Conservation (phyloP, 129 eudicot genomes). For the Calendula officinalis region DNA sequence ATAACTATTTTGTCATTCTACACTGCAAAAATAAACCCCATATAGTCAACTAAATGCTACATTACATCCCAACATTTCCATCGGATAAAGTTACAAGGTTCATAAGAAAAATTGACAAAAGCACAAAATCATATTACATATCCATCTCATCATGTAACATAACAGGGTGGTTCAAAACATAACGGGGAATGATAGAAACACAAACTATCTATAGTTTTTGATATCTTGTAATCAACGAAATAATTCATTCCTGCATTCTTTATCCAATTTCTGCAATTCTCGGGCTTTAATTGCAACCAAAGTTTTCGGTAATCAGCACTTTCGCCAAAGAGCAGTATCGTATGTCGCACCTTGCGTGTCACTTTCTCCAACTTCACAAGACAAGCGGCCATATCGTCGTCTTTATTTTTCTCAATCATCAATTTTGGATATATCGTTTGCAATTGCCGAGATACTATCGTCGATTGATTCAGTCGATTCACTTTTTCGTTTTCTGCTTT, state of each 20-base stretch:
- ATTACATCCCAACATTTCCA: too few relatives aligned
- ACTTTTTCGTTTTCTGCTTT: not conserved
- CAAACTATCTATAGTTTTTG: too few relatives aligned
- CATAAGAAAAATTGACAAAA: too few relatives aligned
- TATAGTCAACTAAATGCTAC: too few relatives aligned
- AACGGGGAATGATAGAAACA: too few relatives aligned
- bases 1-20: too few relatives aligned
- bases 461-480: not conserved
- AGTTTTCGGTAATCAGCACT: not conserved
- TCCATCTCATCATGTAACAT: too few relatives aligned
- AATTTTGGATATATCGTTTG: not conserved
- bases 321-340: not conserved
- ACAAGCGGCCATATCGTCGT: not conserved
- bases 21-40: too few relatives aligned
- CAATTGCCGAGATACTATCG: not conserved
- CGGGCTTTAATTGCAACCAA: not conserved
- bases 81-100: too few relatives aligned
- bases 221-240: not conserved
- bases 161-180: too few relatives aligned
- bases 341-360: not conserved
- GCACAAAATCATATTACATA: too few relatives aligned
- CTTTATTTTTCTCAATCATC: not conserved
- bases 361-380: conserved; percentile 6
- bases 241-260: conserved; percentile 6
- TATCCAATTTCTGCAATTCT: not conserved